Conservation (phyloP, 1,284 basidiomycete species). For the Golubevia sp. region DNA sequence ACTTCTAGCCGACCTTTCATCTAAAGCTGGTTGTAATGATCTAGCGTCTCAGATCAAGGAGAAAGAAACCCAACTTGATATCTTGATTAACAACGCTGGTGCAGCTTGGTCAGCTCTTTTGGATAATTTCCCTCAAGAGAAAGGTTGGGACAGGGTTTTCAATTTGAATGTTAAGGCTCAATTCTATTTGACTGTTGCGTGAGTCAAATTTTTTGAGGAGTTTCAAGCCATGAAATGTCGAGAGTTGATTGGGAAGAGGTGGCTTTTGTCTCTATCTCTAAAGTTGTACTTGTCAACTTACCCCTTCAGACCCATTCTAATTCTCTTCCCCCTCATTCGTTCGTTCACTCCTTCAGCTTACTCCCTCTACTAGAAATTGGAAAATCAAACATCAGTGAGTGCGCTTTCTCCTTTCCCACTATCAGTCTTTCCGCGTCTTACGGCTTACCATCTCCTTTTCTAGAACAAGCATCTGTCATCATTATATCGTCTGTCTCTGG, state of each 20-base stretch:
- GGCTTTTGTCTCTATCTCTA: conserved; percentile 68
- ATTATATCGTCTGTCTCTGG: conserved; percentile 80
- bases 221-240: no score
- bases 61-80: conserved; percentile 71
- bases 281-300: conserved; percentile 69
- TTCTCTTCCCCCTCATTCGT: background rate
- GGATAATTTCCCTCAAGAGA: conserved; percentile 70
- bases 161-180: conserved; percentile 57
- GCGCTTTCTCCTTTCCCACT: conserved; percentile 3
- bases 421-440: no score
- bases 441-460: no score
- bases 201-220: conserved; percentile 1
- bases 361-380: conserved; percentile 16
- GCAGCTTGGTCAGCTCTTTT: conserved; percentile 79
- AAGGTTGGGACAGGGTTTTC: conserved; percentile 73
- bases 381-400: conserved; percentile 38
- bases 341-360: no score
- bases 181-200: conserved; percentile 59
- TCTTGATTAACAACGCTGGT: conserved; percentile 55
- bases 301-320: background rate
- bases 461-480: conserved; percentile 65
- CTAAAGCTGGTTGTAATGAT: conserved; percentile 79
- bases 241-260: no score
- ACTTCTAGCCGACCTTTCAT: conserved; percentile 45
- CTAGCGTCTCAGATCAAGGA: conserved; percentile 73